A percentile compares a stretch with the other conserved stretches of the same genome.
Conservation (phyloP, 1,284 basidiomycete species). For the Apiotrichum gamsii region DNA sequence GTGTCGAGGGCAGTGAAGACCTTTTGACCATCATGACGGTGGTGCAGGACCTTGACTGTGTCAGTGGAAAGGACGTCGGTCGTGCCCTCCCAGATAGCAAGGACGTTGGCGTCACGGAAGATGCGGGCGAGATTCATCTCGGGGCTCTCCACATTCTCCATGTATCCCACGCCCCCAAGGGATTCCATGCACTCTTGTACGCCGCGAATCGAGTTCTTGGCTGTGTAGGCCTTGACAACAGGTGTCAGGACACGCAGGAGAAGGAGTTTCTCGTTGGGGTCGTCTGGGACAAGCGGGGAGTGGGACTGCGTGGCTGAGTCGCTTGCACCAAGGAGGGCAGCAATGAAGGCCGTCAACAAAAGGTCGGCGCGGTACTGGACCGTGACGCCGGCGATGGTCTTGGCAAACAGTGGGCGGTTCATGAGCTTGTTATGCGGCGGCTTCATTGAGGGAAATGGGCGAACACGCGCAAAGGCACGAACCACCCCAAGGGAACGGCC, state of each 20-base stretch:
- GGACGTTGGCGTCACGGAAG: slow-evolving; percentile 62
- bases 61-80: slow-evolving; percentile 16
- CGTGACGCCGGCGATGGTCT: slow-evolving; percentile 57
- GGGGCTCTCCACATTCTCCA: slow-evolving; percentile 65
- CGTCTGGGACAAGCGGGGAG: slow-evolving; percentile 2
- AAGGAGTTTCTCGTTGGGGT: slow-evolving; percentile 45
- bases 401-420: slow-evolving; percentile 53
- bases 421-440: slow-evolving; percentile 52
- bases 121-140: slow-evolving; percentile 40
- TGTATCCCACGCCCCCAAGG: slow-evolving; percentile 58
- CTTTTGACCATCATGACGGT: neutral
- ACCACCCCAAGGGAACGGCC: slow-evolving; percentile 61
- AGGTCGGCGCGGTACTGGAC: slow-evolving; percentile 60
- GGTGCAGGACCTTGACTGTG: slow-evolving; percentile 15
- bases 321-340: slow-evolving; percentile 57
- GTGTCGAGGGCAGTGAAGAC: slow-evolving; percentile 1
- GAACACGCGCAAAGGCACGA: slow-evolving; percentile 57
- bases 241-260: slow-evolving; percentile 64
- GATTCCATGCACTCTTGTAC: slow-evolving; percentile 81
- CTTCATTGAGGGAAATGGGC: slow-evolving; percentile 48
- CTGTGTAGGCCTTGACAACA: slow-evolving; percentile 63
- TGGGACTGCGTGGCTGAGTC: slow-evolving; percentile 53
- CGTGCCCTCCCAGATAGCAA: slow-evolving; percentile 79
- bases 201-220: slow-evolving; percentile 62
- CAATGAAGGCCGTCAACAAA: slow-evolving; percentile 58